Base-by-base conservation (phyloP, 306 rosid species). In the Begonia loranthoides region DNA sequence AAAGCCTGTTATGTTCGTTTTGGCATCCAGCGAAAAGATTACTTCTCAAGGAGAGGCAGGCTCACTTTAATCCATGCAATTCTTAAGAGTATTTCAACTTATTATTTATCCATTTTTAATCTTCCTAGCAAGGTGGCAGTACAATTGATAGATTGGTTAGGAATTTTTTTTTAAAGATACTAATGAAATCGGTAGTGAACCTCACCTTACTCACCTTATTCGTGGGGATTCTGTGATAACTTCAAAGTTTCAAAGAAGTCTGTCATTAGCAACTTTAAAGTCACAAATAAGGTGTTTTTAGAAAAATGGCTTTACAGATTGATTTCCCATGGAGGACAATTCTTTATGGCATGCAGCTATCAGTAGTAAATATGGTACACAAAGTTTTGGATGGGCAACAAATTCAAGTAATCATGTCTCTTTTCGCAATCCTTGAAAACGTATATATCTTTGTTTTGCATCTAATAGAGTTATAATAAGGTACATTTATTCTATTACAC, bases 101-200 rank as follows among this genome's bases (percentile, higher is more conserved):
- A 17, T 17, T 17, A 17, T 17, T 17, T 33, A 54, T 38, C 34
- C 15, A n/a, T 38, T 38, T 39, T 17, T 17, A 6, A 10, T 19
- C 12, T 38, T 16, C 6, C 58, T 36, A 34, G 9, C 10, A 15
- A 19, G 1, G 57, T 15, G 12, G 45, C 21, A 54, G 12, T 12
- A 53, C n/a, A 21, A 4, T 11, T 34, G 58, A 54, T 13, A 10
- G 47, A 36, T 54, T 39, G 40, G 36, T 54, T 14, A 38, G 58
- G 38, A 36, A 12, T 0, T n/a, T n/a, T 21, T 50, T 22, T 10
- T 51, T 1, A 11, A 38, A 38, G 55, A 24, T 10, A 15, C 36
- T 2, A 9, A 34, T 10, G 58, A 36, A 8, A 17, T 9, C 15
- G 16, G 55, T 11, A 51, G 55, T 10, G 19, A 11, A 0, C 11